Base-by-base conservation (phyloP, 495 filamentous ascomycete species). In the Lindgomyces ingoldianus region DNA sequence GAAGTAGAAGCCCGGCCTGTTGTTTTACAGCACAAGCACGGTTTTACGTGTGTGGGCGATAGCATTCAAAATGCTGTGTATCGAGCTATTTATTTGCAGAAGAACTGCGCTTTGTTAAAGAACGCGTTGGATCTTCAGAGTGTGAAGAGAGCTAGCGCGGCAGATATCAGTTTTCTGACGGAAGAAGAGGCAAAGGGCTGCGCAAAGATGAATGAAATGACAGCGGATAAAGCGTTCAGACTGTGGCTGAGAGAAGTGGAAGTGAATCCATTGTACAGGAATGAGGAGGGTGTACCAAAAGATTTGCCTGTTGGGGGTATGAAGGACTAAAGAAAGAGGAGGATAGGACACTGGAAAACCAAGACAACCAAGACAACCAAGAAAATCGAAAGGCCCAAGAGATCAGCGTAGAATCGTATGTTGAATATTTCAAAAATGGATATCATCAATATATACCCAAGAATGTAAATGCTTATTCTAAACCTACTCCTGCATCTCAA, bases 11-110 rank as follows among this genome's bases (percentile, higher is more conserved):
- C 65, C 10, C 72, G 78, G 64, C 53, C 65, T 0, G 76, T 83
- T 2, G 75, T 80, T 1, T 67, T 84, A 11, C 81, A 82, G 80
- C 67, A 72, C 2, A 76, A 76, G 9, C 82, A 84, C 49, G 82
- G 81, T 6, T 81, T 82, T 62, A 79, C 78, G 0, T 69, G 73
- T 0, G 61, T 77, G 1, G 80, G 73, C 0, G 62, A 64, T 0
- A 73, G 36, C 29, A 74, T 84, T 29, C 72, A 80, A 59, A 55
- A 72, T 49, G 76, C 69, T 2, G 77, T 83, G 3, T 74, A 70
- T 52, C 70, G 74, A 19, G 75, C 79, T 3, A 71, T 83, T 3
- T 83, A 82, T 66, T 79, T 80, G 1, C 71, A 75, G 47, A 68
- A 72, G 64, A 83, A 82, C 45, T 80, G 80, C 0, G 60, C 49